These are phyloP conservation scores for Quercus berberidifolia DNA, from an alignment of 306 rosid species.

Conservation along the genomic window DNA sequence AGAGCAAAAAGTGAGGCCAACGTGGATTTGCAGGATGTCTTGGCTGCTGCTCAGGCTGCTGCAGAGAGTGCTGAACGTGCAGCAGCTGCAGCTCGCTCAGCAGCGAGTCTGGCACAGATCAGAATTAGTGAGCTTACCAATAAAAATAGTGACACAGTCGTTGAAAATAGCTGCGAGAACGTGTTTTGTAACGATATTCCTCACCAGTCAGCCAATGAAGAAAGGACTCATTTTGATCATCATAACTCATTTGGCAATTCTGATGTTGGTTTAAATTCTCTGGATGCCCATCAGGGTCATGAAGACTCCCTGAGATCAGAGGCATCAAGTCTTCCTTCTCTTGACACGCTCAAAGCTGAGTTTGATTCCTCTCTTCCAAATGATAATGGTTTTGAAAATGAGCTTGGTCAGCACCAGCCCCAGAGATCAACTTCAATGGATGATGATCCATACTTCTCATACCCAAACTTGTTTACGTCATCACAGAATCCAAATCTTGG, in stretches of 20 bases:
- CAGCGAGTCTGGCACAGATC: slow-evolving; percentile 78
- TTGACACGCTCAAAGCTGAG: slow-evolving; percentile 40
- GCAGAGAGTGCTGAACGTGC: slow-evolving; percentile 92
- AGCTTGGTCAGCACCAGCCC: slow-evolving; percentile 43
- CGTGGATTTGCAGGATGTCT: slow-evolving; percentile 75
- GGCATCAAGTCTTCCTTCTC: slow-evolving; percentile 35
- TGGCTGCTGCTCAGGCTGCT: slow-evolving; percentile 94
- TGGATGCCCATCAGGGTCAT: slow-evolving; percentile 30
- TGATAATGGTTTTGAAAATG: slow-evolving; percentile 28
- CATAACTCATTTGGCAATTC: slow-evolving; percentile 26
- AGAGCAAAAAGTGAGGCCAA: slow-evolving; percentile 43
- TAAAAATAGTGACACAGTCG: slow-evolving; percentile 40
- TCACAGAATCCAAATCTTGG: slow-evolving; percentile 49
- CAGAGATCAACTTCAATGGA: slow-evolving; percentile 77
- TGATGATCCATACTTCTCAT: slow-evolving; percentile 68
- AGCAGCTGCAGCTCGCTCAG: slow-evolving; percentile 89
- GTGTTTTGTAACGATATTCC: slow-evolving; percentile 45
- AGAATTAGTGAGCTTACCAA: slow-evolving; percentile 65
- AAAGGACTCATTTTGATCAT: slow-evolving; percentile 26
- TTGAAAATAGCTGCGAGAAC: slow-evolving; percentile 48
- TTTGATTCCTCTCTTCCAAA: slow-evolving; percentile 33
- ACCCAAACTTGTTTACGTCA: slow-evolving; percentile 73
- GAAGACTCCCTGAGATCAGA: slow-evolving; percentile 32
- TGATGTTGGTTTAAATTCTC: slow-evolving; percentile 9
- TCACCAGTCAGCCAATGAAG: slow-evolving; percentile 25